Evolutionary conservation across 2,329 filamentous ascomycete genomes (phyloP).

Genomic region (Tolypocladium capitatum): DNA sequence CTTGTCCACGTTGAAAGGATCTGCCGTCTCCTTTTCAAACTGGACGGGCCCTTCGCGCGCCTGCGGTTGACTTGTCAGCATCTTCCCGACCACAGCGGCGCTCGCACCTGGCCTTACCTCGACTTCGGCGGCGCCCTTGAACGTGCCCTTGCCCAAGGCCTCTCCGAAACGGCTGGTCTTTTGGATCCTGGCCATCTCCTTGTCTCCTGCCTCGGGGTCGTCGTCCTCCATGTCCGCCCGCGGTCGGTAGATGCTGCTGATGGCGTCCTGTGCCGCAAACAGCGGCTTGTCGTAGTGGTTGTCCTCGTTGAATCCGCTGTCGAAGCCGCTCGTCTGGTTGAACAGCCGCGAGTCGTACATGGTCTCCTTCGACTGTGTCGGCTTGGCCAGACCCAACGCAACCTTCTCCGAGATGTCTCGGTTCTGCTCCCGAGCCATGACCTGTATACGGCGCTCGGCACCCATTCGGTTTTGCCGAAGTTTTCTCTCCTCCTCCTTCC

Average conservation of each 20-base stretch:
- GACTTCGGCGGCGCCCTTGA: constrained; percentile 72
- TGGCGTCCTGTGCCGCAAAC: constrained; percentile 89
- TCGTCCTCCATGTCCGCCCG: constrained; percentile 62
- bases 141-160: constrained; percentile 76
- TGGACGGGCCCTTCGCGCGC: constrained; percentile 83
- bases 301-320: constrained; percentile 90
- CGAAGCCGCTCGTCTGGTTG: constrained; percentile 85
- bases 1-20: constrained; percentile 89
- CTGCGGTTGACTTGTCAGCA: constrained; percentile 27
- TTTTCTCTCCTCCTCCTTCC: constrained; percentile 76
- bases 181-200: constrained; percentile 77
- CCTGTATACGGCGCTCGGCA: constrained; percentile 76
- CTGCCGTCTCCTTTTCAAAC: constrained; percentile 77
- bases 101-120: constrained; percentile 42
- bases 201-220: constrained; percentile 66
- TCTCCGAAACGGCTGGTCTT: constrained; percentile 75
- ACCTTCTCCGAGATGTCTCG: constrained; percentile 97
- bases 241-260: constrained; percentile 86
- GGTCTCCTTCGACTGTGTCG: constrained; percentile 77
- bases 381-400: constrained; percentile 85
- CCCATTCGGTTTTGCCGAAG: constrained; percentile 92
- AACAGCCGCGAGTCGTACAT: constrained; percentile 98
- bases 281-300: constrained; percentile 95
- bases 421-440: constrained; percentile 89
- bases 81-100: neutral